Evolutionary conservation across 805 yeast genomes (phyloP).

Genomic region (Sungouiozyma ichnusensis): DNA sequence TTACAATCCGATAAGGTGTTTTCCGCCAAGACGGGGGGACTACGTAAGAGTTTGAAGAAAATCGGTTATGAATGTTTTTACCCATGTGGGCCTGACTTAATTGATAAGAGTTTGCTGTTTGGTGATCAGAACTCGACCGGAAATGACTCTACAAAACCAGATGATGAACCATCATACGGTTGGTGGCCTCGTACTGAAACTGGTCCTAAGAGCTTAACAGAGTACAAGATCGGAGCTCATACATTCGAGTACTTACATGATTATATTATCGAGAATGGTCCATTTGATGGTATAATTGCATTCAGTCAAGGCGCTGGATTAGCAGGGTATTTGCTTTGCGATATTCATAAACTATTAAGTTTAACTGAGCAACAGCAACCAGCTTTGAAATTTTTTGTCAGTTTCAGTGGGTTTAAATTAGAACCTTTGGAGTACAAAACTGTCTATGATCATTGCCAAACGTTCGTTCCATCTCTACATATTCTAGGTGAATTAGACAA

Average conservation of each 20-base stretch:
- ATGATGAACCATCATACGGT: conserved; percentile 31
- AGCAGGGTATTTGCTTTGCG: conserved; percentile 50
- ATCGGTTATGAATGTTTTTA: conserved; percentile 59
- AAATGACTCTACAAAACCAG: conserved; percentile 23
- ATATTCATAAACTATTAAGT: conserved; percentile 36
- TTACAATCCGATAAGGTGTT: conserved; percentile 74
- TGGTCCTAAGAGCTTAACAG: conserved; percentile 11
- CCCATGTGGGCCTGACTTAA: conserved; percentile 53
- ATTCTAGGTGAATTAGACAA: conserved; percentile 83
- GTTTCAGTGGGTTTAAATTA: conserved; percentile 56
- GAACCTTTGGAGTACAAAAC: conserved; percentile 18
- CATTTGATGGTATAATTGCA: conserved; percentile 77
- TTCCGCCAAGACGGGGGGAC: conserved; percentile 75
- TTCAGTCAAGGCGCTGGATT: conserved; percentile 92
- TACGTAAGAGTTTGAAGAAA: conserved; percentile 57
- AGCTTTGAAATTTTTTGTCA: conserved; percentile 54
- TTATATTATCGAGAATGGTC: conserved; percentile 49
- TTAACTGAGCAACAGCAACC: conserved; percentile 32
- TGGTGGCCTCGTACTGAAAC: conserved; percentile 54
- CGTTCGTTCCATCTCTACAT: conserved; percentile 44
- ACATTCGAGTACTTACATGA: conserved; percentile 33
- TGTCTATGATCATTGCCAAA: conserved; percentile 11
- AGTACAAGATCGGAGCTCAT: conserved; percentile 21
- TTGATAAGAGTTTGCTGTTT: conserved; percentile 6
- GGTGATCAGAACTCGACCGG: conserved; percentile 28